These are phyloP conservation scores for Rhizopus arrhizus DNA, from an alignment of 371 early-diverging fungal species.

Conservation along the genomic window DNA sequence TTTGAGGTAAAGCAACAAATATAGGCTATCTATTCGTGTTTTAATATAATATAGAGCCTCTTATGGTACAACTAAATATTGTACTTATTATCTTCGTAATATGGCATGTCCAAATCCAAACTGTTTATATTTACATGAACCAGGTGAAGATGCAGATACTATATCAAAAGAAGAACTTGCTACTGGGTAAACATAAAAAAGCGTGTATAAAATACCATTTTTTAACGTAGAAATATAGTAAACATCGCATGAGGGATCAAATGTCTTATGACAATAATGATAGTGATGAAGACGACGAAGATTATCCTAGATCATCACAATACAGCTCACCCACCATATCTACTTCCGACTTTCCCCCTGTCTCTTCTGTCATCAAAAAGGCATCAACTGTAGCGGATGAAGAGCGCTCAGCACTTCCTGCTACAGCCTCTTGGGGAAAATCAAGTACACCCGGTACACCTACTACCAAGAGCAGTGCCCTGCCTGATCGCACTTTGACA, in stretches of 20 bases:
- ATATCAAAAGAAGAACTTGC: slow-evolving; percentile 68
- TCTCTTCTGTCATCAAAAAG: slow-evolving; percentile 13
- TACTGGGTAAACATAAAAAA: slow-evolving; percentile 47
- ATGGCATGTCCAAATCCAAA: slow-evolving; percentile 90
- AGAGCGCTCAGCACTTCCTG: slow-evolving; percentile 62
- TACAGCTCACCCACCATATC: slow-evolving; percentile 31
- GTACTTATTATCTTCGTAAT: slow-evolving; percentile 90
- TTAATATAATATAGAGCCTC: slow-evolving; percentile 50
- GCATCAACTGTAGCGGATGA: slow-evolving; percentile 24
- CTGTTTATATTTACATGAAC: slow-evolving; percentile 95
- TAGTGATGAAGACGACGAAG: slow-evolving; percentile 27
- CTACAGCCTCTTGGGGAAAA: slow-evolving; percentile 69
- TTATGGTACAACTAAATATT: slow-evolving; percentile 97
- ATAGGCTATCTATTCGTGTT: background rate
- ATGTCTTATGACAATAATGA: slow-evolving; percentile 43
- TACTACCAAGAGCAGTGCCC: slow-evolving; percentile 31
- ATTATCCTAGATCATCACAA: slow-evolving; percentile 22
- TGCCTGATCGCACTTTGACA: slow-evolving; percentile 42
- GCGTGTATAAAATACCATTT: background rate
- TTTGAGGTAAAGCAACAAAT: slow-evolving; percentile 54
- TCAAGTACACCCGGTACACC: slow-evolving; percentile 57
- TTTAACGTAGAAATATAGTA: slow-evolving; percentile 48
- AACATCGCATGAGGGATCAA: slow-evolving; percentile 64
- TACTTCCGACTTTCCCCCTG: slow-evolving; percentile 34
- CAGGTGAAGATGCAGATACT: slow-evolving; percentile 86